phyloP scores from a whole-genome alignment of 495 filamentous ascomycete genomes.

The Bacidia gigantensis region DNA sequence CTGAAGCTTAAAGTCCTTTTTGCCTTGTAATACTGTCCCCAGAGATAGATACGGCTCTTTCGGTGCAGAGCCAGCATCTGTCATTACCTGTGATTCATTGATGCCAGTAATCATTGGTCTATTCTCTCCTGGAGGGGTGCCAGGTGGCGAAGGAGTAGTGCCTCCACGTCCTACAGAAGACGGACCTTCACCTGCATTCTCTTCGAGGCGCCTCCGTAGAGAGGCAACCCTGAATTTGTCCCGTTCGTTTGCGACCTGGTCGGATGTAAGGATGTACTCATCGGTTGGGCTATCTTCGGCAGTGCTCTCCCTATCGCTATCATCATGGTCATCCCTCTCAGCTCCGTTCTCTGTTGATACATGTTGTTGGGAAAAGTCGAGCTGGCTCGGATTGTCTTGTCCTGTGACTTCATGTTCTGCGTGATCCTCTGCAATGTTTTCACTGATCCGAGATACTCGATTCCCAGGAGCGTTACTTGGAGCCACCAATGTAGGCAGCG shows the following conservation, averaged over 20 bases:
- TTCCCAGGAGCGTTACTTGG: not conserved
- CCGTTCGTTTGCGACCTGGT: conserved; percentile 8
- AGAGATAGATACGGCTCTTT: conserved; percentile 29
- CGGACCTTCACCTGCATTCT: conserved; percentile 5
- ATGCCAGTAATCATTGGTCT: not conserved
- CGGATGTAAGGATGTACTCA: conserved; percentile 14
- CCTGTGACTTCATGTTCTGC: not conserved
- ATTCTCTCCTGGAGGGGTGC: conserved; percentile 7
- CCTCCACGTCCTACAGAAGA: not conserved
- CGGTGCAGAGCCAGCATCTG: conserved; percentile 2
- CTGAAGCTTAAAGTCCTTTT: conserved; percentile 44
- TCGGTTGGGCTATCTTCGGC: conserved; percentile 5
- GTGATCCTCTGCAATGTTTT: conserved; percentile 3
- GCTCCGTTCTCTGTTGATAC: not conserved
- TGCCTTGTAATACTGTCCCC: conserved; percentile 37
- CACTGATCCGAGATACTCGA: conserved; percentile 4
- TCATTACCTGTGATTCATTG: not conserved
- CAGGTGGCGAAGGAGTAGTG: conserved; percentile 4
- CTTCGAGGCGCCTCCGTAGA: conserved; percentile 2
- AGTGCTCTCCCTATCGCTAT: conserved; percentile 10
- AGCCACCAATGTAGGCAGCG: conserved; percentile 4
- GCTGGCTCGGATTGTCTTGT: conserved; percentile 4
- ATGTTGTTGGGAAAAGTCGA: conserved; percentile 1
- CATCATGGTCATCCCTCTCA: conserved; percentile 4
- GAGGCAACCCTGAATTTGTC: conserved; percentile 6